Percentiles rank a stretch among this genome's conserved stretches.
phyloP scores from a whole-genome alignment of 208 protist genomes.

The Leishmania gerbilli region DNA sequence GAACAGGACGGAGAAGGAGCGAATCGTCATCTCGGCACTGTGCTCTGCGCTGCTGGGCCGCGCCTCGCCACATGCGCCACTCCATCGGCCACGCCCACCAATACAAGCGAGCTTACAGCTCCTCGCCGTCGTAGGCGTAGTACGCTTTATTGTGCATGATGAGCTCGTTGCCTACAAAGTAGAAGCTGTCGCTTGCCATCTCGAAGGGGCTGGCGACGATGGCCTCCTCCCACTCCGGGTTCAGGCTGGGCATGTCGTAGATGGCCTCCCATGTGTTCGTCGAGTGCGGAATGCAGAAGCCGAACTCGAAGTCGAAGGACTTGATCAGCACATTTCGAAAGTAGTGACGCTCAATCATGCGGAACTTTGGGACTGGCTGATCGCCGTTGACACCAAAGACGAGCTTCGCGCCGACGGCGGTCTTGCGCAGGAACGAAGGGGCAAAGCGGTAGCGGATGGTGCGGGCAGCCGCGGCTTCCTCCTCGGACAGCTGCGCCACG shows the following conservation, averaged over 20 bases:
- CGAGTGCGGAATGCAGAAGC: constrained; percentile 96
- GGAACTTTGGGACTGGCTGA: constrained; percentile 88
- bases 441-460: constrained; percentile 93
- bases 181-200: constrained; percentile 95
- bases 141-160: constrained; percentile 97
- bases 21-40: neutral
- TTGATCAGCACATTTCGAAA: constrained; percentile 94
- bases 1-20: neutral
- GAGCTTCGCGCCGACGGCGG: constrained; percentile 88
- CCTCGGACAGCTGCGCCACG: constrained; percentile 39
- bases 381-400: constrained; percentile 92
- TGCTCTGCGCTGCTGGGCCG: neutral
- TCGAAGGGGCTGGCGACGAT: constrained; percentile 92
- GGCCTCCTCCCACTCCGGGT: constrained; percentile 76
- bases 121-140: constrained; percentile 72
- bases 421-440: constrained; percentile 69
- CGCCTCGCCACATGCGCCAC: neutral
- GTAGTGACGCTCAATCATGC: constrained; percentile 98
- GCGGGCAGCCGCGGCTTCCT: constrained; percentile 58
- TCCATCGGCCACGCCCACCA: neutral
- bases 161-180: constrained; percentile 94
- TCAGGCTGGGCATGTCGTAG: constrained; percentile 93
- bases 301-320: constrained; percentile 96
- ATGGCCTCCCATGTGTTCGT: constrained; percentile 96
- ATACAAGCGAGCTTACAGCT: neutral